Conservation (phyloP, 768 basidiomycete genomes). For the Pulveroboletus sp. region DNA sequence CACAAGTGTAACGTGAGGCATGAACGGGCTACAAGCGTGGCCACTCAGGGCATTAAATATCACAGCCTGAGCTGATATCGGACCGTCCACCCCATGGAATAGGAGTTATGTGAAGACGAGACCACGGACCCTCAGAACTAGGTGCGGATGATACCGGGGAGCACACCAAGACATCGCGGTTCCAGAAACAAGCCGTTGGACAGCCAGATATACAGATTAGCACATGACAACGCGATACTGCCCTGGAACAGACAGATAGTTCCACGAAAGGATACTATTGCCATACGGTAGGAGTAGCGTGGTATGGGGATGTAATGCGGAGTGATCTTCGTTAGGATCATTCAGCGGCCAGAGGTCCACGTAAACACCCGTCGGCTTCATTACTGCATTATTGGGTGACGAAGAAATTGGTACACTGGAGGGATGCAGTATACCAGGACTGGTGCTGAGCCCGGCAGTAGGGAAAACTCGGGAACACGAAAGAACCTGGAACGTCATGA, state of each 20-base stretch:
- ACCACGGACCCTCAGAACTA: neutral
- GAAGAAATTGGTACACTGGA: neutral
- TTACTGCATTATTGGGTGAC: neutral
- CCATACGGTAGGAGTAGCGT: conserved; percentile 3
- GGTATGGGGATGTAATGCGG: neutral
- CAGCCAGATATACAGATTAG: neutral
- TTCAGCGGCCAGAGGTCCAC: neutral
- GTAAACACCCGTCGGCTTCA: neutral
- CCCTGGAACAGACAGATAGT: neutral
- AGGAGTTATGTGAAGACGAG: conserved; percentile 4
- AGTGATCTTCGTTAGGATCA: neutral
- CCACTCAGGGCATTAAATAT: conserved; percentile 18
- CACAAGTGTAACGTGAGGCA: neutral
- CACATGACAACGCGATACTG: neutral
- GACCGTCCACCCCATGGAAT: neutral
- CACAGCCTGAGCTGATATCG: neutral
- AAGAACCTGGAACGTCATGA: no score
- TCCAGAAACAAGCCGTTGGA: neutral
- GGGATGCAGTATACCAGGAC: neutral
- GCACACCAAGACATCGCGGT: conserved; percentile 5
- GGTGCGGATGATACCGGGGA: neutral
- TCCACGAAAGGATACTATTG: neutral
- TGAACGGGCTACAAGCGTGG: neutral
- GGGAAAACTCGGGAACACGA: neutral
- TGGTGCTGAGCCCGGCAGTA: no score